Evolutionary conservation across 1,139 yeast species (phyloP), one percentile per base, ranked within the genome.

Genomic region (Pichia sp.): DNA sequence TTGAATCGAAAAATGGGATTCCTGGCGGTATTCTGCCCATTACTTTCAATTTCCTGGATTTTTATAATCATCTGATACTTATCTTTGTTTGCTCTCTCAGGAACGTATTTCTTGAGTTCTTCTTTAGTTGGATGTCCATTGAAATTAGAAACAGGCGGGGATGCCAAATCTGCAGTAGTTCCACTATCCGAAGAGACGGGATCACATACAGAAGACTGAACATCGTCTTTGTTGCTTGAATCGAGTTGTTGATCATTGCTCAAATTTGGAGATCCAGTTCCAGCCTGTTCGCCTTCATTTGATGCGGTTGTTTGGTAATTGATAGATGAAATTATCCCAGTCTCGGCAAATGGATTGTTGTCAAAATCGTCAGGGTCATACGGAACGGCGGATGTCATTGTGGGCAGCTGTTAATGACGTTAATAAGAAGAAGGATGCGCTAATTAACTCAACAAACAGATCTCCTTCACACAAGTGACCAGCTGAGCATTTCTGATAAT

Each of bases 321-420:
- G 48, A 50, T 28, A 48, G 58, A 32, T 5, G 50, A 33, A 5
- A 52, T 43, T 1, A 56, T 51, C 33, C 57, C 52, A 43, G 56
- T 53, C 47, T 67, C 71, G 3, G 73, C 68, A 59, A 79, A 79
- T 3, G 85, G 86, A 56, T 79, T 80, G 64, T 80, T 80, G 53
- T 79, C 79, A 50, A 78, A 78, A 49, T 79, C 85, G 50, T 79
- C 84, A 2, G 84, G 82, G 52, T 77, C 79, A 54, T 77, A 79
- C 4, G 84, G 77, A 35, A 75, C 67, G n/a, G 78, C 69, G 9
- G 79, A 71, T 2, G 79, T 61, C 81, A 77, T 77, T 26, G 28
- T 34, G 10, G 36, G 23, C 23, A 16, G 23, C 2, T 16, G 23
- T 16, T 16, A 2, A 16, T 16, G 23, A 16, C 23, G 23, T 2